Base-by-base conservation (phyloP, 495 filamentous ascomycete genomes). In the Xylaria telfairii region DNA sequence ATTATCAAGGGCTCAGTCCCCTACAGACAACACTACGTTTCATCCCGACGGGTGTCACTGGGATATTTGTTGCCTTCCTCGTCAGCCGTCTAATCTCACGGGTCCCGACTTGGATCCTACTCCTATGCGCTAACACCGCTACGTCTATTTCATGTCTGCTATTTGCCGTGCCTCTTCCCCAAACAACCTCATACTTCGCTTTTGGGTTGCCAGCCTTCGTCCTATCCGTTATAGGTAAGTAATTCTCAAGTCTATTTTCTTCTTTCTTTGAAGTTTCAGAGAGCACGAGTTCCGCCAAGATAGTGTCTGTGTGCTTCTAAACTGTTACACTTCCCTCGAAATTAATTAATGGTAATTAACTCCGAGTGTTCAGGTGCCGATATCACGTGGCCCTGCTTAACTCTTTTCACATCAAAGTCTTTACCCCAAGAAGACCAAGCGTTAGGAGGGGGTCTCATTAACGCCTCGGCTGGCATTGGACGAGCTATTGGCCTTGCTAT, bases 11-110 rank as follows among this genome's bases (percentile, higher is more conserved):
- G 0, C 82, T 87, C 9, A 78, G 75, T 2, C 74, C 87, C 0
- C 78, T 90, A 37, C 82, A 89, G 72, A 90, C 88, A 0, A 90
- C 88, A 0, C 76, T 90, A 12, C 85, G 87, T 17, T 91, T 90
- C 73, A 81, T 91, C 47, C 88, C 89, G 1, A 89, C 86, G 0
- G 89, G 88, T 49, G 82, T 87, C 24, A 76, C 74, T 13, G 89
- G 89, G 30, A 72, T 87, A 24, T 63, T 83, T 37, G 85, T 83
- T 7, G 83, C 83, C 9, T 75, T 83, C 57, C 72, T 86, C 64
- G 88, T 89, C 26, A 86, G 87, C 15, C 85, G 86, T 66, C 78
- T 90, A 44, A 83, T 90, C 37, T 76, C 82, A 10, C 83, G 84
- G 24, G 75, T 90, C 32, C 83, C 83, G 0, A 86, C 86, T 3